Conservation (phyloP, 1,284 basidiomycete genomes). For the Cryptococcus sp. region DNA sequence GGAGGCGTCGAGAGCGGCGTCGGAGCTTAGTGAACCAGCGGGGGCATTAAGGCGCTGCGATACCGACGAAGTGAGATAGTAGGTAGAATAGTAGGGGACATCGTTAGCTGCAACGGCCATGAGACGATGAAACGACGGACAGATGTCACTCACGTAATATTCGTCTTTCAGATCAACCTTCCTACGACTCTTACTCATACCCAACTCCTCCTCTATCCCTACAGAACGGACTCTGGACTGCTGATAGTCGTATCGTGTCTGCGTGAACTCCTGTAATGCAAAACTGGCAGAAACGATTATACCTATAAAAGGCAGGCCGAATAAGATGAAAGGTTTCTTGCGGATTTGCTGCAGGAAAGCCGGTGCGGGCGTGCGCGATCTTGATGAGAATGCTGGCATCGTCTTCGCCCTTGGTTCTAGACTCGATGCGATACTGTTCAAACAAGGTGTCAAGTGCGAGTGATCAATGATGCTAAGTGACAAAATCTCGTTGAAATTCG, state of each 20-base stretch:
- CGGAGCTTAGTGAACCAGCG: slow-evolving; percentile 4
- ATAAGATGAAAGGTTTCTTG: slow-evolving; percentile 58
- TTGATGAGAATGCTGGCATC: slow-evolving; percentile 59
- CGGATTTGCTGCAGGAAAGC: slow-evolving; percentile 44
- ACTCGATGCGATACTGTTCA: too few relatives aligned
- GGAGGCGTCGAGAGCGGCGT: slow-evolving; percentile 9
- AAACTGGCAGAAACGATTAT: slow-evolving; percentile 88
- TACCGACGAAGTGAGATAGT: neutral
- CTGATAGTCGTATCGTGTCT: slow-evolving; percentile 87
- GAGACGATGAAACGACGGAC: neutral
- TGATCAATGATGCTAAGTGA: too few relatives aligned
- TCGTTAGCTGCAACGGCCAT: too few relatives aligned
- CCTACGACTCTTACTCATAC: slow-evolving; percentile 74
- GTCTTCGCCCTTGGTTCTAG: neutral
- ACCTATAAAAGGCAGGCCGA: slow-evolving; percentile 83
- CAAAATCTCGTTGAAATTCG: too few relatives aligned
- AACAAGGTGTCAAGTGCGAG: too few relatives aligned
- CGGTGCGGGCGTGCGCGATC: slow-evolving; percentile 57
- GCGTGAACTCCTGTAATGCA: slow-evolving; percentile 78
- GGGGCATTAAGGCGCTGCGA: slow-evolving; percentile 32
- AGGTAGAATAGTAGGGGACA: neutral
- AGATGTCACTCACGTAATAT: slow-evolving; percentile 82
- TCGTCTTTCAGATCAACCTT: slow-evolving; percentile 92
- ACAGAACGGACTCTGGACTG: slow-evolving; percentile 76
- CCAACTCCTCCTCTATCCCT: slow-evolving; percentile 78